Conservation (phyloP, 2,329 filamentous ascomycete species). For the Orbilia javanica region DNA sequence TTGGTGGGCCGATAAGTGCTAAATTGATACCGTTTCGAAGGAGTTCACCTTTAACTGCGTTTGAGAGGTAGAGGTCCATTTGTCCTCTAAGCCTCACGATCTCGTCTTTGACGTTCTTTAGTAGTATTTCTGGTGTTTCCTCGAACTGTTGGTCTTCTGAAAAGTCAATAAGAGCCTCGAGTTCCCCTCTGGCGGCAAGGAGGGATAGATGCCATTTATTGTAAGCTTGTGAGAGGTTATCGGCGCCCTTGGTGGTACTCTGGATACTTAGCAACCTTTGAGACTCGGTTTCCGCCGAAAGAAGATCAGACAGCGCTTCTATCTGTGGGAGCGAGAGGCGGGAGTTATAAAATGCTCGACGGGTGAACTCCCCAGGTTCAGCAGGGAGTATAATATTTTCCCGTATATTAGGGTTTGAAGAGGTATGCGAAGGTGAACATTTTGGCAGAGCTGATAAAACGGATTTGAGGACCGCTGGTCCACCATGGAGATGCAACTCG, state of each 20-base stretch:
- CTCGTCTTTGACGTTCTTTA: slow-evolving; percentile 76
- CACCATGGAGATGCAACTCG: slow-evolving; percentile 94
- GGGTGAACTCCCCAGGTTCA: slow-evolving; percentile 94
- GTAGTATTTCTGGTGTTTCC: slow-evolving; percentile 80
- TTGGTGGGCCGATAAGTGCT: slow-evolving; percentile 88
- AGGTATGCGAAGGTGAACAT: slow-evolving; percentile 64
- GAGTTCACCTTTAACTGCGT: slow-evolving; percentile 84
- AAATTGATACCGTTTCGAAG: slow-evolving; percentile 86
- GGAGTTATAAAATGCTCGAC: slow-evolving; percentile 87
- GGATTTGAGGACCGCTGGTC: slow-evolving; percentile 86
- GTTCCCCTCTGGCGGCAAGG: slow-evolving; percentile 84
- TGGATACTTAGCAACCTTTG: slow-evolving; percentile 80
- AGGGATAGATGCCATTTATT: slow-evolving; percentile 83
- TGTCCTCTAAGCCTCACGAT: slow-evolving; percentile 73
- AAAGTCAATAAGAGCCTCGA: slow-evolving; percentile 97
- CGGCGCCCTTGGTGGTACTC: slow-evolving; percentile 74
- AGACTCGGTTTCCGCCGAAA: slow-evolving; percentile 85
- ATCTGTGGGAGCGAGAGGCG: slow-evolving; percentile 88
- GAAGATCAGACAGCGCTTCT: slow-evolving; percentile 74
- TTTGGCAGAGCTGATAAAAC: slow-evolving; percentile 81
- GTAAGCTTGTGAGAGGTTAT: slow-evolving; percentile 79
- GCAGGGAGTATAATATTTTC: slow-evolving; percentile 79
- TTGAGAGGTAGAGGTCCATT: slow-evolving; percentile 78
- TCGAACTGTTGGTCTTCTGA: slow-evolving; percentile 98
- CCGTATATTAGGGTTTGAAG: slow-evolving; percentile 19